Percentiles rank a stretch among this genome's conserved stretches.
phyloP scores from a whole-genome alignment of 306 rosid genomes.

The Vigna nakashimae region DNA sequence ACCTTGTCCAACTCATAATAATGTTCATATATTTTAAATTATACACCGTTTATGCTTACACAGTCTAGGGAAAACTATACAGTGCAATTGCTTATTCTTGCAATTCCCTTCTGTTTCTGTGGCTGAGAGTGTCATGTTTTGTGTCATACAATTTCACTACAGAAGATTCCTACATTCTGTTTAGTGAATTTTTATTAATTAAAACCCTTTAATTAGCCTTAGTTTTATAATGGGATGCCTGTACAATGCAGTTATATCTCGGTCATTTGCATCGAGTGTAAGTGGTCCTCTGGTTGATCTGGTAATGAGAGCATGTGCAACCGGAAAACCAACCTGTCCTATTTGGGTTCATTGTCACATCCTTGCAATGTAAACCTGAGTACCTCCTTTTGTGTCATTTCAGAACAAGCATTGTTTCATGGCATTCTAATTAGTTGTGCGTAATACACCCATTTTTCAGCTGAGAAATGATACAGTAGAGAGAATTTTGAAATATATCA shows the following conservation, averaged over 20 bases:
- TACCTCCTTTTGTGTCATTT: neutral
- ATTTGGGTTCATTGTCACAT: neutral
- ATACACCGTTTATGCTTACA: neutral
- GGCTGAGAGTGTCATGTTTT: neutral
- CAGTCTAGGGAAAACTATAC: conserved; percentile 35
- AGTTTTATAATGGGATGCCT: conserved; percentile 6
- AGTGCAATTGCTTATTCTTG: conserved; percentile 29
- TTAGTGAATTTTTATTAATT: conserved; percentile 15
- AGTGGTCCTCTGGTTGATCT: conserved; percentile 44
- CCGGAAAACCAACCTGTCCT: conserved; percentile 44
- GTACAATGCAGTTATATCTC: neutral
- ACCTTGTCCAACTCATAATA: conserved; percentile 33
- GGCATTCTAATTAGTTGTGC: conserved; percentile 34
- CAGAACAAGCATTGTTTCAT: conserved; percentile 26
- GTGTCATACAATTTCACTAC: neutral
- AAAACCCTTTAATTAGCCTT: neutral
- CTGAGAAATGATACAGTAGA: too few relatives aligned
- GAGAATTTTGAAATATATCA: too few relatives aligned
- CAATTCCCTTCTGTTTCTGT: neutral
- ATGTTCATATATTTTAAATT: conserved; percentile 23
- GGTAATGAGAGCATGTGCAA: conserved; percentile 38
- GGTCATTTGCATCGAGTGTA: neutral
- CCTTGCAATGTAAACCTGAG: conserved; percentile 3
- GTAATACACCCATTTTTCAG: conserved; percentile 4
- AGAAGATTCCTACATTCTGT: neutral